phyloP scores from a whole-genome alignment of 192 early-diverging fungal species.

The Diversispora eburnea region DNA sequence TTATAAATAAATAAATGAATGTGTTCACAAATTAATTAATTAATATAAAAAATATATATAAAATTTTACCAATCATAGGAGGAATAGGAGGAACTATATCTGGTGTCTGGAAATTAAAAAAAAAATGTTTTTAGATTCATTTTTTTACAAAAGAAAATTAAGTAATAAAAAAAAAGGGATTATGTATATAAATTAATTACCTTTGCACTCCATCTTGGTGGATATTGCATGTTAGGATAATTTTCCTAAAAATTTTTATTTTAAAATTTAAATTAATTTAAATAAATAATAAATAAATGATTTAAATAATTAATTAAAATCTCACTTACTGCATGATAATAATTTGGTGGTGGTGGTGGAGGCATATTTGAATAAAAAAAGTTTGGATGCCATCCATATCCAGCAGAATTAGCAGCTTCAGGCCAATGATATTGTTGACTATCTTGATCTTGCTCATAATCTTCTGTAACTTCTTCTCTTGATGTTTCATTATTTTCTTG shows the following conservation, averaged over 20 bases:
- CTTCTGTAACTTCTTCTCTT: background rate
- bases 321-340: background rate
- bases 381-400: background rate
- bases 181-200: background rate
- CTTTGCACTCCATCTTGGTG: background rate
- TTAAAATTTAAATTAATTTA: background rate
- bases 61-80: background rate
- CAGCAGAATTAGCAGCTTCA: background rate
- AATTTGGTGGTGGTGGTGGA: slow-evolving; percentile 10
- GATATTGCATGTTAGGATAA: background rate
- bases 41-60: background rate
- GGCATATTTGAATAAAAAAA: slow-evolving; percentile 1
- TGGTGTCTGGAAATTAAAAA: background rate
- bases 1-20: background rate
- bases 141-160: background rate
- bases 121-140: background rate
- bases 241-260: background rate
- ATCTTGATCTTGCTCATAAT: background rate
- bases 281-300: background rate
- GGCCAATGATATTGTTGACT: background rate
- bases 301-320: background rate
- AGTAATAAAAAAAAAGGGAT: background rate
- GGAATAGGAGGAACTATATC: background rate
- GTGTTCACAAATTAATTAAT: background rate
- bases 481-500: background rate